phyloP scores from a whole-genome alignment of 2,329 filamentous ascomycete species.

The Thielaviopsis euricoi region DNA sequence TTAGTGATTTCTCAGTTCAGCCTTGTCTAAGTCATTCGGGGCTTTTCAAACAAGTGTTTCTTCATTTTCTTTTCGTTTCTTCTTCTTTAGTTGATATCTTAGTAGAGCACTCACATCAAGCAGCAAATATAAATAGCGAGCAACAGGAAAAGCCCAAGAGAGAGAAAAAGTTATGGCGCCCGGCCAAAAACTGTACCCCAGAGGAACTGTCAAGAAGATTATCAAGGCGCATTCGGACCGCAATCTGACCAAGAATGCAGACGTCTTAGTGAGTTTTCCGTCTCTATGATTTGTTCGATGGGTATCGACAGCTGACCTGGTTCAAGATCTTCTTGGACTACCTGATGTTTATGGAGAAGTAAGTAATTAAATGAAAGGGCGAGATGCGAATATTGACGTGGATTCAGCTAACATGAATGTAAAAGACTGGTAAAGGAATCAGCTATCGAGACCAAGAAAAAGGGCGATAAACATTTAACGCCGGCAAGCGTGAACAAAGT shows the following conservation, averaged over 20 bases:
- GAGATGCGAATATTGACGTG: too few relatives aligned
- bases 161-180: slow-evolving; percentile 31
- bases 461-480: slow-evolving; percentile 55
- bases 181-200: slow-evolving; percentile 63
- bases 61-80: too few relatives aligned
- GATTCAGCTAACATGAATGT: too few relatives aligned
- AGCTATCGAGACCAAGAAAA: slow-evolving; percentile 56
- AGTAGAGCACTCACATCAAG: too few relatives aligned
- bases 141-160: too few relatives aligned
- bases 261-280: slow-evolving; percentile 47
- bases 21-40: too few relatives aligned
- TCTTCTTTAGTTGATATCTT: too few relatives aligned
- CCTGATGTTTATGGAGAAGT: slow-evolving; percentile 61
- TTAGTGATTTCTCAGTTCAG: too few relatives aligned
- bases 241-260: slow-evolving; percentile 68
- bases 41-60: too few relatives aligned
- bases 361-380: too few relatives aligned
- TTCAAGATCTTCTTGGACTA: slow-evolving; percentile 69
- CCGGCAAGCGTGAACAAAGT: slow-evolving; percentile 62
- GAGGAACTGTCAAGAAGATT: slow-evolving; percentile 73
- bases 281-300: neutral
- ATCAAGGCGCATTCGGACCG: slow-evolving; percentile 75
- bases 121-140: too few relatives aligned
- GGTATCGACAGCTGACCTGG: neutral
- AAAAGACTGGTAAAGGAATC: slow-evolving; percentile 53